Evolutionary conservation across 169 alveolate species (phyloP), one percentile per base, ranked within the genome.

Genomic region (Neospora caninum): DNA sequence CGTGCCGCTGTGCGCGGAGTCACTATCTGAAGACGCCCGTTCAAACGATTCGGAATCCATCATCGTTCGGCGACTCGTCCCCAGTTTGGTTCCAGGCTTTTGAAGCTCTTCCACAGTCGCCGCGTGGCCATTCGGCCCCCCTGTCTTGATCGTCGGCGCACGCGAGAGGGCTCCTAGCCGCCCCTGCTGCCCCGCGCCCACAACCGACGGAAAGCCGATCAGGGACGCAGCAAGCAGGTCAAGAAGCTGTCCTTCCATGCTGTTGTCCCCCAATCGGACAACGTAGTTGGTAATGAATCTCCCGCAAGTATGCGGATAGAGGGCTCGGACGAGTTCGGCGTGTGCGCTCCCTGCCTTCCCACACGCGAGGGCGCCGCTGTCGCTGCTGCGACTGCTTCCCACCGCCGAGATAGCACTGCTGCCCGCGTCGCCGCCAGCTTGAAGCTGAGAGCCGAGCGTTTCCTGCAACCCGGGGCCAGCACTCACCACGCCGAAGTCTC

Each of bases 201-300:
- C 73, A 22, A 29, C 31, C 73, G 25, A 4, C 31, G 34, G 25
- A 16, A 64, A 1, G 34, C 73, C n/a, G n/a, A 29, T 22, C 34
- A 64, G 7, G n/a, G 73, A 64, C n/a, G 73, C 73, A 1, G 73
- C 73, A 7, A 31, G 94, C 78, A 9, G 88, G 25, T 42, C 82
- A 41, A 42, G 92, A 20, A 36, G 88, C 38, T 78, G 88, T 18
- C 94, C 94, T 58, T 92, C 94, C 86, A 92, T 86, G 18, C 87
- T 78, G 31, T 49, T 67, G 80, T 92, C 94, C n/a, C 94, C 94
- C 42, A 92, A 0, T 39, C 89, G 73, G n/a, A 92, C 92, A 16
- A 88, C 49, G 42, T 92, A 92, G 64, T 92, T 92, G 54, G 94
- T 92, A 36, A 91, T 38, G 42, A 78, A 69, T 31, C 82, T 78